Evolutionary conservation across 768 basidiomycete species (phyloP).

Genomic region (Auricularia sp.): DNA sequence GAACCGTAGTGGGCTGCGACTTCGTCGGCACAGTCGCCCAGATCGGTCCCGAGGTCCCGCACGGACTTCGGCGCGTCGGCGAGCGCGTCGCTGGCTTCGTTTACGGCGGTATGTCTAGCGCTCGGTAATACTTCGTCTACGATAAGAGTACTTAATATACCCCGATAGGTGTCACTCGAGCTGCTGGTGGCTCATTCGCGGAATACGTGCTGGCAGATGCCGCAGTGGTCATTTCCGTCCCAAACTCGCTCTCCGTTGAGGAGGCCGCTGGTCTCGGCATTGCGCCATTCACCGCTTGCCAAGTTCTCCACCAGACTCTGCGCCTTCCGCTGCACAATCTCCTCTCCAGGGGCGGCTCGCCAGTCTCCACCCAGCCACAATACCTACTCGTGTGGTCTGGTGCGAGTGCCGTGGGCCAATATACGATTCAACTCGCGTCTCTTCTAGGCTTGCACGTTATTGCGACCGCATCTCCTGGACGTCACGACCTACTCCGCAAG

Average conservation of each 20-base stretch:
- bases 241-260: slow-evolving; percentile 10
- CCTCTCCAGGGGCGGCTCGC: not conserved
- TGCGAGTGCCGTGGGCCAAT: not conserved
- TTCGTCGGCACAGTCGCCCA: slow-evolving; percentile 17
- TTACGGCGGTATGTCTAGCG: not conserved
- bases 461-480: slow-evolving; percentile 30
- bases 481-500: slow-evolving; percentile 29
- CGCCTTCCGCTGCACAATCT: slow-evolving; percentile 7
- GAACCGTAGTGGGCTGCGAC: slow-evolving; percentile 15
- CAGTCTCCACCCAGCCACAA: not conserved
- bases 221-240: slow-evolving; percentile 3
- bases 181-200: slow-evolving; percentile 1
- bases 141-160: too few species aligned
- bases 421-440: too few species aligned
- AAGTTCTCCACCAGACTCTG: slow-evolving; percentile 8
- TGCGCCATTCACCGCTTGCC: slow-evolving; percentile 9
- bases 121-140: not conserved
- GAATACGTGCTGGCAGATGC: slow-evolving; percentile 5
- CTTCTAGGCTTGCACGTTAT: slow-evolving; percentile 15
- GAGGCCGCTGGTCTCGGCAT: slow-evolving; percentile 11
- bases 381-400: not conserved
- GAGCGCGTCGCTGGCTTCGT: slow-evolving; percentile 10
- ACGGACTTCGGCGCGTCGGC: slow-evolving; percentile 7
- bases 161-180: too few species aligned
- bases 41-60: slow-evolving; percentile 12